Evolutionary conservation across 148 eudicot species (phyloP).

Genomic region (Pouteria glomerata): DNA sequence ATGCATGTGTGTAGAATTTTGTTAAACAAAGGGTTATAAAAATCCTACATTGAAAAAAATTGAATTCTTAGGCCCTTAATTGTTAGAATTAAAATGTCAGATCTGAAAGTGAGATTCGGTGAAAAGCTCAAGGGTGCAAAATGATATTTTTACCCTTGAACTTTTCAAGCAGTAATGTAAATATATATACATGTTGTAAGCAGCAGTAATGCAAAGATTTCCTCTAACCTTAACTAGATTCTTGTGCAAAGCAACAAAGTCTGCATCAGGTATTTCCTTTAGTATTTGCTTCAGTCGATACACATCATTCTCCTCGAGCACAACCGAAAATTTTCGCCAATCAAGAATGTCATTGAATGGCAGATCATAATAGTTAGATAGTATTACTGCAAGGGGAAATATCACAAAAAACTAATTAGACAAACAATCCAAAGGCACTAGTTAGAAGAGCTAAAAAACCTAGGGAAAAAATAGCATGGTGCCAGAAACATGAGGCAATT

Average conservation of each 20-base stretch:
- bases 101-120: too few relatives aligned
- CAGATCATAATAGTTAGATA: constrained; percentile 57
- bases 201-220: background rate
- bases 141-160: too few relatives aligned
- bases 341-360: constrained; percentile 58
- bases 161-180: too few relatives aligned
- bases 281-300: constrained; percentile 58
- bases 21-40: too few relatives aligned
- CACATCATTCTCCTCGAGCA: constrained; percentile 56
- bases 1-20: too few relatives aligned
- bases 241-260: constrained; percentile 44
- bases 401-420: background rate
- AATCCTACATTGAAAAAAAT: too few relatives aligned
- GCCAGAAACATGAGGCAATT: too few relatives aligned
- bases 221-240: constrained; percentile 53
- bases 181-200: too few relatives aligned
- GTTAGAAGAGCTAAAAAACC: background rate
- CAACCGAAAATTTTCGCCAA: constrained; percentile 54
- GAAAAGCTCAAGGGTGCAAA: too few relatives aligned
- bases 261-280: constrained; percentile 38
- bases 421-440: background rate
- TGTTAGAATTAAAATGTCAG: too few relatives aligned
- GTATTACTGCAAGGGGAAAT: constrained; percentile 34
- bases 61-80: background rate
- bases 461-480: background rate